Conservation (phyloP, 371 early-diverging fungal species). For the Coemansia sp. region DNA sequence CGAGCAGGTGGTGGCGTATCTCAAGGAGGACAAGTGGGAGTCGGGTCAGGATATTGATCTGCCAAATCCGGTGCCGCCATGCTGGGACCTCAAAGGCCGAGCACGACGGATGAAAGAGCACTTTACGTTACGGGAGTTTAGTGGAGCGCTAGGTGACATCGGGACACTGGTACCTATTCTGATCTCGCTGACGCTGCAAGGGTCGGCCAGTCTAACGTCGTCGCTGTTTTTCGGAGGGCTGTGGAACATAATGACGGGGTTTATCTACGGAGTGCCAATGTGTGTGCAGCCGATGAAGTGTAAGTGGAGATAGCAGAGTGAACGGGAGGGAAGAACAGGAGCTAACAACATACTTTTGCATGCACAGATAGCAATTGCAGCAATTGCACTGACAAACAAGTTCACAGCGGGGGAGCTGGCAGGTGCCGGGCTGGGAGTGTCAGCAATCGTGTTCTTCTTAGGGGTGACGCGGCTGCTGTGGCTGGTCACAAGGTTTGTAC, state of each 20-base stretch:
- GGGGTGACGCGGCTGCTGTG: constrained; percentile 72
- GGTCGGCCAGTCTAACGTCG: constrained; percentile 75
- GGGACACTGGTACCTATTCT: constrained; percentile 88
- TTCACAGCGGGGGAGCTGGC: constrained; percentile 71
- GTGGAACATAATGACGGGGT: constrained; percentile 81
- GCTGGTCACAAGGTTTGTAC: constrained; percentile 69
- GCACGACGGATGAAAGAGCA: constrained; percentile 43
- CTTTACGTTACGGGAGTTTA: constrained; percentile 51
- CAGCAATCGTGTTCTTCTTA: constrained; percentile 64
- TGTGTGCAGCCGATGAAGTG: constrained; percentile 86
- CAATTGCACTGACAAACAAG: constrained; percentile 71
- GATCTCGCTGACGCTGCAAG: constrained; percentile 71
- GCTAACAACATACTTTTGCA: too few species aligned
- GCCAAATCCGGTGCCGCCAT: constrained; percentile 38
- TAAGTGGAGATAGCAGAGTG: constrained; percentile 21
- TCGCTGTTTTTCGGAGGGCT: constrained; percentile 86
- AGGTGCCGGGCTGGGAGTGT: constrained; percentile 76
- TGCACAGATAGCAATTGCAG: constrained; percentile 64
- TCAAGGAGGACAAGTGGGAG: constrained; percentile 38
- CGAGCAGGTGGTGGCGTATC: constrained; percentile 25
- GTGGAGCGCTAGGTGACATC: constrained; percentile 78
- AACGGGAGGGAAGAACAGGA: too few species aligned
- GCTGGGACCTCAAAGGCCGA: constrained; percentile 40
- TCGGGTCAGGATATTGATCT: neutral
- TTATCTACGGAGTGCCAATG: constrained; percentile 78